Evolutionary conservation across 495 filamentous ascomycete species (phyloP).

Genomic region (Xylaria curta): DNA sequence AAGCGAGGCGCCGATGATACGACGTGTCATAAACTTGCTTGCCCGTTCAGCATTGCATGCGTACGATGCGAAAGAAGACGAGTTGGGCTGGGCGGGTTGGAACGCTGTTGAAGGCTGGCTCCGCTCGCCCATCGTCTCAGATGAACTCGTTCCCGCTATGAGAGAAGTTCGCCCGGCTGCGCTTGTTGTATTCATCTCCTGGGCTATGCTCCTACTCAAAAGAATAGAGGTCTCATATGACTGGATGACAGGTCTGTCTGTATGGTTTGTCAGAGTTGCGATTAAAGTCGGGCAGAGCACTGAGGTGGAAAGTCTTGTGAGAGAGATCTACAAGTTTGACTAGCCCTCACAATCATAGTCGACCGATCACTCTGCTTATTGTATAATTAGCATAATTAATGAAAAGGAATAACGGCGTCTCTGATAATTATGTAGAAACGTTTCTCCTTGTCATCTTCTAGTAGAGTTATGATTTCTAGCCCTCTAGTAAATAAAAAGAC

Average conservation of each 20-base stretch:
- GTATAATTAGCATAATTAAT: not conserved
- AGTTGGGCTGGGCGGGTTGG: slow-evolving; percentile 7
- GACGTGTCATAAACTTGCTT: slow-evolving; percentile 1
- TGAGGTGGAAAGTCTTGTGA: not conserved
- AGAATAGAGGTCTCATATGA: slow-evolving; percentile 1
- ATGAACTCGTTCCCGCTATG: slow-evolving; percentile 8
- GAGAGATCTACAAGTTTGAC: slow-evolving; percentile 4
- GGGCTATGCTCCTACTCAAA: slow-evolving; percentile 14
- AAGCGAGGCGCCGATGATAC: not conserved
- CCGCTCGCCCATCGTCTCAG: not conserved
- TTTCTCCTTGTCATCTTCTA: not conserved
- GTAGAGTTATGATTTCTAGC: not conserved
- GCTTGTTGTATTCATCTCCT: slow-evolving; percentile 8
- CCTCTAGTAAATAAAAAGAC: not conserved
- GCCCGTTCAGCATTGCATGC: not conserved
- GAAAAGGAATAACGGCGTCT: not conserved
- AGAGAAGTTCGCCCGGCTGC: not conserved
- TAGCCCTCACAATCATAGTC: not conserved
- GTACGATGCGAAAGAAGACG: slow-evolving; percentile 17
- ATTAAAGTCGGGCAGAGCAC: not conserved
- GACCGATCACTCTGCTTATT: not conserved
- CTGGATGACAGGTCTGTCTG: slow-evolving; percentile 14
- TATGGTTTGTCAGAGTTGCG: slow-evolving; percentile 11
- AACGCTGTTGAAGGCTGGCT: slow-evolving; percentile 20
- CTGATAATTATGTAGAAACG: not conserved